Conservation (phyloP, 371 early-diverging fungal genomes). For the Rhizopus stolonifer region DNA sequence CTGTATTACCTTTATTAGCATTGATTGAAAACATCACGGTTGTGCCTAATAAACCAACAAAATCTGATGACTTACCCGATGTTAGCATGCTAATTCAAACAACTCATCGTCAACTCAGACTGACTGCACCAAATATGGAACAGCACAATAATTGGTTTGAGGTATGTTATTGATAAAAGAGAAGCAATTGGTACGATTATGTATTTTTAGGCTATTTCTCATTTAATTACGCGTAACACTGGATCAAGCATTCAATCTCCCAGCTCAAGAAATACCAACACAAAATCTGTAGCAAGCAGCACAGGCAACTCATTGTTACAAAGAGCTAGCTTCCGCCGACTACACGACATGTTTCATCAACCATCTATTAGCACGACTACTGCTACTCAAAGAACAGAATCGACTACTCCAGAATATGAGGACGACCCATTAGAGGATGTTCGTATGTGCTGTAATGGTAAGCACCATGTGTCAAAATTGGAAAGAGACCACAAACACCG, state of each 20-base stretch:
- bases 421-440: slow-evolving; percentile 54
- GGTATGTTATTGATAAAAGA: slow-evolving; percentile 16
- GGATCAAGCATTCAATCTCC: slow-evolving; percentile 1
- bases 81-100: slow-evolving; percentile 69
- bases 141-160: slow-evolving; percentile 70
- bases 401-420: slow-evolving; percentile 10
- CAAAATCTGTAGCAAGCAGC: slow-evolving; percentile 20
- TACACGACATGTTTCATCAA: slow-evolving; percentile 28
- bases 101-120: slow-evolving; percentile 62
- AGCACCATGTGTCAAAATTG: slow-evolving; percentile 50
- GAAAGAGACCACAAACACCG: slow-evolving; percentile 39
- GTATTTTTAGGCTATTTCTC: slow-evolving; percentile 31
- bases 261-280: neutral
- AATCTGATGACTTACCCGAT: slow-evolving; percentile 44
- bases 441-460: slow-evolving; percentile 57
- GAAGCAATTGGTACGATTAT: neutral
- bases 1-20: slow-evolving; percentile 31
- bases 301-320: slow-evolving; percentile 21
- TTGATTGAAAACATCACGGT: slow-evolving; percentile 59
- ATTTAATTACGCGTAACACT: slow-evolving; percentile 28
- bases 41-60: slow-evolving; percentile 27
- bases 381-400: slow-evolving; percentile 2
- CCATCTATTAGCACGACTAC: slow-evolving; percentile 8
- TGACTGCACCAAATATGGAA: slow-evolving; percentile 65
- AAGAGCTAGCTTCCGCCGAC: slow-evolving; percentile 35